phyloP scores from a whole-genome alignment of 78 protist species.

The Dictyostelium capitatum region DNA sequence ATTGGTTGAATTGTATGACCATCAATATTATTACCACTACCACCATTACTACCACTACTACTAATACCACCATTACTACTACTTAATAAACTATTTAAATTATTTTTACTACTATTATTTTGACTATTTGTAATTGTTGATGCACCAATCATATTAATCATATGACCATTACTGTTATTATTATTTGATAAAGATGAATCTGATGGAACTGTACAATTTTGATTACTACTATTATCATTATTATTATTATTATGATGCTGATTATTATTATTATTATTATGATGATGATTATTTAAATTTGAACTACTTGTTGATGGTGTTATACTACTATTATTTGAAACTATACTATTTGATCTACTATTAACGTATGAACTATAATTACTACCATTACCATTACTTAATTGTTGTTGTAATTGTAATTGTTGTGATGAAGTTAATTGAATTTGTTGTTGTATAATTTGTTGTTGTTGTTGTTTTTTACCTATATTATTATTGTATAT shows the following conservation, averaged over 20 bases:
- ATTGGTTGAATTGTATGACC: background rate
- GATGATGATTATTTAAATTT: background rate
- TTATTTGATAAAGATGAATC: background rate
- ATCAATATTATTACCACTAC: background rate
- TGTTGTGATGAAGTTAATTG: background rate
- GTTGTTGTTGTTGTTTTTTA: background rate
- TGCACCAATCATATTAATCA: constrained; percentile 5
- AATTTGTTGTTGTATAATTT: background rate
- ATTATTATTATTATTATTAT: background rate
- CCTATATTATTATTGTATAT: background rate
- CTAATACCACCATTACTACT: background rate
- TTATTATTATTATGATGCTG: background rate
- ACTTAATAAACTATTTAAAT: constrained; percentile 6
- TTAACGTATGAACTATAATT: constrained; percentile 8
- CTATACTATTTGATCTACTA: constrained; percentile 25
- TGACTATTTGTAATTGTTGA: background rate
- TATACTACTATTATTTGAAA: constrained; percentile 28
- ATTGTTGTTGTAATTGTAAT: background rate
- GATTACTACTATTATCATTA: background rate
- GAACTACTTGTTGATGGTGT: background rate
- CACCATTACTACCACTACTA: background rate
- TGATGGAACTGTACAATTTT: background rate
- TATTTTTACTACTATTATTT: background rate
- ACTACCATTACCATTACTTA: constrained; percentile 8
- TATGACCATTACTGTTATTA: background rate